Evolutionary conservation across 495 filamentous ascomycete species (phyloP), one percentile per base, ranked within the genome.

Genomic region (Aspergillus cavernicola): DNA sequence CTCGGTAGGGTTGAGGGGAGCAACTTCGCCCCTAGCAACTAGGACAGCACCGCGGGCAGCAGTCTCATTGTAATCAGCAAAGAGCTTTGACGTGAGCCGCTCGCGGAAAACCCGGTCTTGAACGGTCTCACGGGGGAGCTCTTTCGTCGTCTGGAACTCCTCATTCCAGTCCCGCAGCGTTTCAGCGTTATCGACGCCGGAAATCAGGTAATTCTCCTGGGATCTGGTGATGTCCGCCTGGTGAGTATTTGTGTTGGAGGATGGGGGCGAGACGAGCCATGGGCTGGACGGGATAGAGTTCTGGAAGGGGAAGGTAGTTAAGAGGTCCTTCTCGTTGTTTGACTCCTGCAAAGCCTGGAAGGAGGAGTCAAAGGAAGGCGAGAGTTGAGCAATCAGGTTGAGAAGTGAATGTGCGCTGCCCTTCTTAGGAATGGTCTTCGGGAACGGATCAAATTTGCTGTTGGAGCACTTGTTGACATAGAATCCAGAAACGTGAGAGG

Each of bases 151-250:
- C 64, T 97, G 95, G 68, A 99, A 96, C 63, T 99, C 95, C 68
- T 99, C 95, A 63, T 99, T 99, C 90, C 95, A 99, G 68, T 99
- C 95, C 19, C 95, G 81, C 58, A 99, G 70, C 0, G 93, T 92
- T 58, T 99, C 95, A 0, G 90, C 85, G 58, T 90, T 95, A 57
- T 99, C 95, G 20, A 89, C 85, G 8, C 95, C 95, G 28, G 87
- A 79, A 38, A 96, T 81, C 52, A 99, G 76, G 67, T 88, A 97
- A 50, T 85, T 88, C 73, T 99, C 95, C 70, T 99, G 95, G 15
- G 91, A 86, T 33, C 95, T 85, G 6, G 90, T 88, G 43, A 88
- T 80, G 62, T 99, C 95, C 15, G 91, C 58, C 60, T 85, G 82
- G 67, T 97, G 95, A 41, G 82, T 71, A 44, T 78, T 80, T 45